Evolutionary conservation across 1,139 yeast species (phyloP), one percentile per base, ranked within the genome.

Genomic region (Blastobotrys apis): DNA sequence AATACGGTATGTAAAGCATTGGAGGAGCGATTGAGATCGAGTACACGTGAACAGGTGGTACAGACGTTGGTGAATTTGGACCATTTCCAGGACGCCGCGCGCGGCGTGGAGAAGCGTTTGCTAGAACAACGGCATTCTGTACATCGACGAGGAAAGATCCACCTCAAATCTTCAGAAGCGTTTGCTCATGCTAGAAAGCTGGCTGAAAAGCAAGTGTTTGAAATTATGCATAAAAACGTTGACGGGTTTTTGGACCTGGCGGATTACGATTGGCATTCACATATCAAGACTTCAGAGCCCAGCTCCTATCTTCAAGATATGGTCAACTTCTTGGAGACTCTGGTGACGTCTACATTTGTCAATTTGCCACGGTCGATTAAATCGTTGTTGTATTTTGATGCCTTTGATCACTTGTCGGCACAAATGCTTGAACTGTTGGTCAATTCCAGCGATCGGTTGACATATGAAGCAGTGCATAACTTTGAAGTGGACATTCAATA

Each of bases 31-130:
- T 73, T 88, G 32, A 73, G 79, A 54, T 74, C 63, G 1, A 78
- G 82, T 23, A 84, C 88, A 49, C 84, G 94, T 61, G 98, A 92
- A 64, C 88, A 88, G 53, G 77, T 88, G 35, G 85, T 96, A 0
- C 97, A 92, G 65, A 86, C 87, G 54, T 73, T 85, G 53, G 82
- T 94, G 47, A 88, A 92, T 61, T 70, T 90, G 57, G 97, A 92
- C 58, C 87, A 86, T 64, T 90, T 90, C 62, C 74, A 84, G 38
- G 67, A 66, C 36, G 79, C 81, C 21, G 69, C 80, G 0, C 58
- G 59, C 30, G 75, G 74, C 48, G 57, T 76, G 50, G 73, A 73
- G n/a, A 55, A 56, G 21, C 50, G 55, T 45, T 61, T 54, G 33
- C 51, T 48, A 69, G 71, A 63, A 15, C 57, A 51, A 33, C 58